Evolutionary conservation across 768 basidiomycete genomes (phyloP), one percentile per base, ranked within the genome.

Genomic region (Asterophora parasitica): DNA sequence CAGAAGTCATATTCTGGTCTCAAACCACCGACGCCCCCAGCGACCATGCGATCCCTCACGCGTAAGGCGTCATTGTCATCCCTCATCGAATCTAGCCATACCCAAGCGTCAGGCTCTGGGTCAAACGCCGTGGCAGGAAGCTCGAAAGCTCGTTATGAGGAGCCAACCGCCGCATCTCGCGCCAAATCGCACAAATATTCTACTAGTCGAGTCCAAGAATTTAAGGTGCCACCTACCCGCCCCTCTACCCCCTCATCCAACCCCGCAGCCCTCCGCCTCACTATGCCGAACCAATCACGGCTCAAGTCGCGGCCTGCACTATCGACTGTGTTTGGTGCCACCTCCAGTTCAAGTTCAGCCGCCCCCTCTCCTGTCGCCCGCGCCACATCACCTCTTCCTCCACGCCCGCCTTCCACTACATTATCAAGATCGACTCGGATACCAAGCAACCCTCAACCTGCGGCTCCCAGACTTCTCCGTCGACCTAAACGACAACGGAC

Each of bases 1-100:
- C 88, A 91, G 70, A 91, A 91, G 60, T 90, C 88, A 2, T 86
- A 88, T 60, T 81, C 85, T 5, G 87, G 83, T 31, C 76, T 91
- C 45, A 90, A 91, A 60, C 81, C 83, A 2, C 81, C 83, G 20
- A 81, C 80, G 4, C 85, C 87, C 26, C 79, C 86, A n/a, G 62
- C 78, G 17, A 75, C 76, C 20, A 70, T 77, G 41, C 78, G 83
- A 27, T 79, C 75, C 55, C 74, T 89, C 46, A 70, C 79, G 16
- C 80, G 88, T 57, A 89, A 91, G 65, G 87, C 87, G 8, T 91
- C 88, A 1, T 59, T 91, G 46, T 88, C 88, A 17, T 85, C 83
- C 33, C 69, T 91, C 13, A 74, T 84, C 65, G 88, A 87, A 65
- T 63, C 70, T 46, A 75, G 65, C 45, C 74, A 76, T 32, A 63